phyloP scores from a whole-genome alignment of 495 filamentous ascomycete species.

The Penicillium maclennaniae region DNA sequence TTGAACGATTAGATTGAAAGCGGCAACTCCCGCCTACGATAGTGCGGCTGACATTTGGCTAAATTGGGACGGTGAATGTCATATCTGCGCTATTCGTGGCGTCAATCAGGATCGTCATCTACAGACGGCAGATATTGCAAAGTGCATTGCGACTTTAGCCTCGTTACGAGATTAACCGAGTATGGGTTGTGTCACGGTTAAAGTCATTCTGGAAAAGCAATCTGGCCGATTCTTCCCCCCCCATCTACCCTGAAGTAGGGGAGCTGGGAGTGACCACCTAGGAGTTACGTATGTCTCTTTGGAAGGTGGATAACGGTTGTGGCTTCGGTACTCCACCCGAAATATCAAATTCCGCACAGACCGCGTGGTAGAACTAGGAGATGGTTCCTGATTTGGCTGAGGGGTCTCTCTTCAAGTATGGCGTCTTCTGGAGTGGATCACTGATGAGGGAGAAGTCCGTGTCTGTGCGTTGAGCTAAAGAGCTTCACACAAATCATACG shows the following conservation, averaged over 20 bases:
- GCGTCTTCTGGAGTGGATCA: not conserved
- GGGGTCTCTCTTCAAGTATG: not conserved
- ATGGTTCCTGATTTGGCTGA: not conserved
- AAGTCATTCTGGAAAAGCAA: not conserved
- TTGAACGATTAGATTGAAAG: too few relatives aligned
- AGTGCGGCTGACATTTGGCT: too few relatives aligned
- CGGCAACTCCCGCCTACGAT: too few relatives aligned
- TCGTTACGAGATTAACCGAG: not conserved
- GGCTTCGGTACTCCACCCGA: conserved; percentile 22
- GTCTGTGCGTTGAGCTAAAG: not conserved
- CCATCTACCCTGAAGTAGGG: too few relatives aligned
- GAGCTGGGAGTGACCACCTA: too few relatives aligned
- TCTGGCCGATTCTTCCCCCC: not conserved
- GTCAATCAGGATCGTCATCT: not conserved
- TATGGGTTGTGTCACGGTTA: not conserved
- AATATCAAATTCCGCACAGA: conserved; percentile 14
- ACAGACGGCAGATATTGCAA: not conserved
- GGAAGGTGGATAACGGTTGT: conserved; percentile 20
- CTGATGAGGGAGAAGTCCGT: not conserved
- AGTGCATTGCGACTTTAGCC: not conserved
- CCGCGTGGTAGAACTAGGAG: conserved; percentile 2
- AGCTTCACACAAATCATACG: not conserved
- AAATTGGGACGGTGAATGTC: not conserved
- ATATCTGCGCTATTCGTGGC: not conserved
- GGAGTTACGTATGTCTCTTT: conserved; percentile 3